Conservation (phyloP, 1,284 basidiomycete genomes). For the Volvariella surrecta region DNA sequence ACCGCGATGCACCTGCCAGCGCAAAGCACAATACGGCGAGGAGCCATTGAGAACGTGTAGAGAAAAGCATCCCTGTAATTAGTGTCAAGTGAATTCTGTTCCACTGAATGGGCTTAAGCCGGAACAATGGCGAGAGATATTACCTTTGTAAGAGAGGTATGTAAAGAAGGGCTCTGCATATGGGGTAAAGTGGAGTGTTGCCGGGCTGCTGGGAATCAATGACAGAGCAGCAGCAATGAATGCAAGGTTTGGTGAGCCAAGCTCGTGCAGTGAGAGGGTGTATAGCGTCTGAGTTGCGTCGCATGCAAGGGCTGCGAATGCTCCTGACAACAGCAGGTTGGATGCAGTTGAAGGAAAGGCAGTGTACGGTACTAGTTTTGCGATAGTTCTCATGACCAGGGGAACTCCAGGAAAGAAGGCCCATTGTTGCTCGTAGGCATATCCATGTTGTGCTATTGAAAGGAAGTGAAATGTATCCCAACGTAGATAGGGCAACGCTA, state of each 20-base stretch:
- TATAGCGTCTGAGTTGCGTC: constrained; percentile 55
- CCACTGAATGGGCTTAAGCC: too few relatives aligned
- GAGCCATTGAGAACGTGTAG: constrained; percentile 39
- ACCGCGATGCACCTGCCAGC: constrained; percentile 62
- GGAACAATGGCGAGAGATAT: constrained; percentile 10
- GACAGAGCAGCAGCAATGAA: constrained; percentile 59
- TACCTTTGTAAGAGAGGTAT: constrained; percentile 67
- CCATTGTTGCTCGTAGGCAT: constrained; percentile 78
- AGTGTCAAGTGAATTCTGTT: background rate
- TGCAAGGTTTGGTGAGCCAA: constrained; percentile 48
- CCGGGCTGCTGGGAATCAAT: constrained; percentile 75
- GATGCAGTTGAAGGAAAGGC: constrained; percentile 5
- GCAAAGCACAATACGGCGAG: constrained; percentile 56
- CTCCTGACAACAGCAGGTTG: constrained; percentile 24
- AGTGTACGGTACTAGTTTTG: constrained; percentile 14
- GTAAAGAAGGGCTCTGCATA: constrained; percentile 88
- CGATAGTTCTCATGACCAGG: constrained; percentile 38
- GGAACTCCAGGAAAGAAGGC: constrained; percentile 81
- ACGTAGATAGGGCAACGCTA: constrained; percentile 42
- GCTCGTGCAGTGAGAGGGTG: constrained; percentile 44
- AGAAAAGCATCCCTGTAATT: constrained; percentile 51
- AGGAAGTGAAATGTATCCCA: constrained; percentile 90
- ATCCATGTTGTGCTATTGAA: constrained; percentile 55
- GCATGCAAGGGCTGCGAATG: constrained; percentile 32
- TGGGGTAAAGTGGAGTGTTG: constrained; percentile 59